A percentile compares a stretch with the other conserved stretches of the same genome.
phyloP scores from a whole-genome alignment of 176 grass and related monocot species.

The Eragrostis nindensis region DNA sequence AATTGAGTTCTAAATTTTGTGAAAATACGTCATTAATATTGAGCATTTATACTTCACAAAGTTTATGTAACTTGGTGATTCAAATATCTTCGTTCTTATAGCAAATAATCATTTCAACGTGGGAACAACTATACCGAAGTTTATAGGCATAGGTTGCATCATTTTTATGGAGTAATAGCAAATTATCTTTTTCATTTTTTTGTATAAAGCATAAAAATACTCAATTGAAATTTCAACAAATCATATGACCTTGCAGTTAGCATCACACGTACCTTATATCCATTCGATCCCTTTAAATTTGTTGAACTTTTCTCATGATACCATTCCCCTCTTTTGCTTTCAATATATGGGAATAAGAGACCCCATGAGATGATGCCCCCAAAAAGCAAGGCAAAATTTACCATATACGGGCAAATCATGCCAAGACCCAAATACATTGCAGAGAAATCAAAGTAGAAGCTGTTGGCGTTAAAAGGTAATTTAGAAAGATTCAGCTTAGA shows the following conservation, averaged over 20 bases:
- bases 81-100: too few species aligned
- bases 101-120: too few species aligned
- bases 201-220: neutral
- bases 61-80: too few species aligned
- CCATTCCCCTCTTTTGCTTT: conserved; percentile 65
- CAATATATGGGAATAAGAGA: conserved; percentile 58
- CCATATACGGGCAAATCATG: conserved; percentile 62
- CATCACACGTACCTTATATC: conserved; percentile 57
- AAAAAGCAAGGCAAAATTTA: conserved; percentile 62
- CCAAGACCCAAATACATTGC: conserved; percentile 58
- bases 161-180: too few species aligned
- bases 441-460: conserved; percentile 64
- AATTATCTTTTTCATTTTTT: neutral
- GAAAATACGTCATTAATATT: too few species aligned
- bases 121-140: too few species aligned
- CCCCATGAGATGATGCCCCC: conserved; percentile 61
- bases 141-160: too few species aligned
- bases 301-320: conserved; percentile 44
- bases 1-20: too few species aligned
- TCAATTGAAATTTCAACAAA: neutral
- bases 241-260: neutral
- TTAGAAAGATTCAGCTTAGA: neutral
- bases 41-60: too few species aligned
- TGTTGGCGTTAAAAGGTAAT: neutral
- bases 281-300: conserved; percentile 59